Base-by-base conservation (phyloP, 352 stramenopile genomes). In the Pythium monospermum region DNA sequence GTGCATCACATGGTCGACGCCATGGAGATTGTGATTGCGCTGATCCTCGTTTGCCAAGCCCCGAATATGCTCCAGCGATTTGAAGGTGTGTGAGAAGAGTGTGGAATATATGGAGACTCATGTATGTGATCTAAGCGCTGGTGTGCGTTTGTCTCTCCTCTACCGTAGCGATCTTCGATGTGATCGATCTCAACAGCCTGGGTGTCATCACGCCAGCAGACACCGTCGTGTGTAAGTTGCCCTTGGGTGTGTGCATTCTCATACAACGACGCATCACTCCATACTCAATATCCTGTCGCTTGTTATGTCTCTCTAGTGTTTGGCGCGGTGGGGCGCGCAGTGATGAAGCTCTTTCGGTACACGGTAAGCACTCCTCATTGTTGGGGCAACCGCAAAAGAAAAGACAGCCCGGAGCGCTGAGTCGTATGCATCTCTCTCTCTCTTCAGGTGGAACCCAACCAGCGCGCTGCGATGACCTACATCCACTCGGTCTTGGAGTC, bases 1-100 rank as follows among this genome's bases (percentile, higher is more conserved):
- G 71, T 78, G 28, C 71, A 82, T 60, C 82, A 68, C 52, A 83
- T 83, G 75, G 69, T 89, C 23, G 78, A 89, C 53, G 57, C 54
- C n/a, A 82, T 83, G 63, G 75, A 89, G 51, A 65, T 89, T 13
- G 61, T 87, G 23, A 66, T 87, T 27, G 71, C 73, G 21, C 42
- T 89, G 12, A 61, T 71, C 10, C 69, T 89, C 39, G 73, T 86
- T 11, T 87, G 73, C 27, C 78, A 89, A 45, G 73, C 75, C 16
- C 62, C 71, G 1, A 68, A 48, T 25, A 85, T 83, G 73, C 60
- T 67, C 21, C 62, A 61, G n/a, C 76, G 76, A 30, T 85, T 85
- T 41, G 66, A 87, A 64, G 44, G 71, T 77, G 30, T 6, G 56
- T 61, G n/a, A n/a, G n/a, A n/a, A n/a, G n/a, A n/a, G 2, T 21